Base-by-base conservation (phyloP, 140 eudicot genomes). In the Anethum foeniculum region DNA sequence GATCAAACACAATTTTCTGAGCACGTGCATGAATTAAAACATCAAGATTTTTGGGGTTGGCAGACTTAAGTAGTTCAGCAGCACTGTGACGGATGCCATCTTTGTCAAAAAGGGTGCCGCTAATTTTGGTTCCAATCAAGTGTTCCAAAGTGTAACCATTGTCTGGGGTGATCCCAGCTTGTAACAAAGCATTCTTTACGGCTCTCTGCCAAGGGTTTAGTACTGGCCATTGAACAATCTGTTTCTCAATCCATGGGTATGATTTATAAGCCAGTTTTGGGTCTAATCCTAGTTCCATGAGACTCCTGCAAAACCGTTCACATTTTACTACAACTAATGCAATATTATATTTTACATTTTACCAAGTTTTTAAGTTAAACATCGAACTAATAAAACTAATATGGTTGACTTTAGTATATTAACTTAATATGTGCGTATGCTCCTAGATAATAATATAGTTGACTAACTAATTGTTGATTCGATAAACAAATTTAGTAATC, bases 21-120 rank as follows among this genome's bases (percentile, higher is more conserved):
- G 38, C 71, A 27, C 30, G 30, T 10, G 71, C 71, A 64, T 27
- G 38, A 64, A 64, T 12, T 12, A 28, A 25, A 27, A 64, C 71
- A 25, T 64, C 38, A 13, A 64, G 34, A 64, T 64, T 64, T 64
- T 25, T n/a, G 15, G 71, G 71, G 16, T 64, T 64, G 2, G 71
- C 71, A 64, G 34, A 64, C 19, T 64, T 3, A 3, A 64, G 71
- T n/a, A 64, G 71, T n/a, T 64, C 30, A 28, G 71, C 71, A 9
- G 71, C 71, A 64, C 71, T 64, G 38, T 64, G 71, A 21, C 71
- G 71, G 38, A n/a, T 64, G 38, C 38, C 71, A 64, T n/a, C 36
- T 28, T 13, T 64, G 38, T 64, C 71, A 64, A 64, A 64, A n/a
- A 28, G 15, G 38, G 38, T 64, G 38, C 71, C 71, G 1, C 71